Evolutionary conservation across 257 asterid genomes (phyloP).

Genomic region (Penstemon newberryi): DNA sequence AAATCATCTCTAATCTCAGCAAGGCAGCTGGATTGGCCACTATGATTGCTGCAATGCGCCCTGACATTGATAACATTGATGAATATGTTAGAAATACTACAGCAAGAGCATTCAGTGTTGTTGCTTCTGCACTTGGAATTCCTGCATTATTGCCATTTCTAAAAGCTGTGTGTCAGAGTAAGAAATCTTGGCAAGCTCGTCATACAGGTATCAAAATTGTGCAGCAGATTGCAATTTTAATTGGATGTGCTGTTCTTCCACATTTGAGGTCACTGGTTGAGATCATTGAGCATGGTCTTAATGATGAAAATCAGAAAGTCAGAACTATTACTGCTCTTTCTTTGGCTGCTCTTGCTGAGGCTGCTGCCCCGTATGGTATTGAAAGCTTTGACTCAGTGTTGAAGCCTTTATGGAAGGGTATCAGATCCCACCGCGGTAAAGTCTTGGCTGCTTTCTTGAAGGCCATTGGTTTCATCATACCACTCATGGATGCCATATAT

Average conservation of each 20-base stretch:
- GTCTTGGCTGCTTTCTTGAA: conserved; percentile 91
- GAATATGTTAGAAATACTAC: conserved; percentile 92
- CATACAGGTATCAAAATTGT: conserved; percentile 96
- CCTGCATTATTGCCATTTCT: conserved; percentile 82
- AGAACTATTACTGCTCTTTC: conserved; percentile 86
- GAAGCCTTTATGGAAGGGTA: conserved; percentile 94
- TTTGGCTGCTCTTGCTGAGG: conserved; percentile 95
- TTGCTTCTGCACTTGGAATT: conserved; percentile 93
- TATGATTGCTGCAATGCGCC: conserved; percentile 99
- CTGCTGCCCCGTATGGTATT: conserved; percentile 92
- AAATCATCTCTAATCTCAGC: conserved; percentile 91
- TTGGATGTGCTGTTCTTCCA: conserved; percentile 93
- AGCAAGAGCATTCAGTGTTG: conserved; percentile 93
- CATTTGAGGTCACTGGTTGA: conserved; percentile 88
- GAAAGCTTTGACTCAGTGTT: conserved; percentile 90
- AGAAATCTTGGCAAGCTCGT: conserved; percentile 98
- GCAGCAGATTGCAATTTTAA: conserved; percentile 90
- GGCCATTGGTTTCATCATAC: conserved; percentile 91
- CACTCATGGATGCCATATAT: conserved; percentile 90
- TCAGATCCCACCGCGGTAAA: conserved; percentile 89
- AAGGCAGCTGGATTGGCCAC: conserved; percentile 97
- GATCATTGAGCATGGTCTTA: conserved; percentile 87
- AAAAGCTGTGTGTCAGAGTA: conserved; percentile 96
- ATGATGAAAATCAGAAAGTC: conserved; percentile 92
- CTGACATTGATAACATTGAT: conserved; percentile 90